phyloP scores from a whole-genome alignment of 2,329 filamentous ascomycete genomes.

The Emmonsiellopsis sp. region DNA sequence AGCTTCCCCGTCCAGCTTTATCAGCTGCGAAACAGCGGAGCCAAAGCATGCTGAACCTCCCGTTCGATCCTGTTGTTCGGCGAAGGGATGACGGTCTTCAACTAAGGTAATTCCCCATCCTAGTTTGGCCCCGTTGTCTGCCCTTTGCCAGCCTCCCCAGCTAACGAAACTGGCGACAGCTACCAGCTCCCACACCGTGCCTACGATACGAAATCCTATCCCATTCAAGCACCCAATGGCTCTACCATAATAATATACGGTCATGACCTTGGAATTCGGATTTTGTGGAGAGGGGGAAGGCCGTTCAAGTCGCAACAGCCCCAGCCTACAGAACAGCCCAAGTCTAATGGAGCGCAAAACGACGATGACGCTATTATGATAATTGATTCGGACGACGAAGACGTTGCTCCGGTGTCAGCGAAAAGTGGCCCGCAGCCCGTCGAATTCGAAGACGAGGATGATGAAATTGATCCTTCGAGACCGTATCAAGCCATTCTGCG shows the following conservation, averaged over 20 bases:
- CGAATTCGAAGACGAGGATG: conserved; percentile 47
- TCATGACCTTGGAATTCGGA: conserved; percentile 48
- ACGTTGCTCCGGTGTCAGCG: conserved; percentile 30
- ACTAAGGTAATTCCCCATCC: conserved; percentile 26
- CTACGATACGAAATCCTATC: conserved; percentile 49
- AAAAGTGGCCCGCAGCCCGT: conserved; percentile 17
- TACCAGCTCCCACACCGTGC: conserved; percentile 53
- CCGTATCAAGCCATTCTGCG: conserved; percentile 48
- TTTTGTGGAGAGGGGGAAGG: conserved; percentile 53
- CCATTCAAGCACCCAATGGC: conserved; percentile 50
- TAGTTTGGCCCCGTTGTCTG: neutral
- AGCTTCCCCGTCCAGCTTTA: neutral
- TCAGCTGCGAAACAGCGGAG: conserved; percentile 1
- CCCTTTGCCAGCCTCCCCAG: neutral
- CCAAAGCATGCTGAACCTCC: conserved; percentile 25
- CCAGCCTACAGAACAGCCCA: conserved; percentile 18
- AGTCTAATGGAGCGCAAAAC: conserved; percentile 32
- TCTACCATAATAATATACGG: conserved; percentile 54
- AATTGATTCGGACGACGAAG: conserved; percentile 49
- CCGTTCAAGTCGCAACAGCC: conserved; percentile 32
- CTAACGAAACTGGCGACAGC: conserved; percentile 27
- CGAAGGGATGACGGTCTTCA: conserved; percentile 32
- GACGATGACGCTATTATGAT: conserved; percentile 43
- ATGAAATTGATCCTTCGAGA: conserved; percentile 48
- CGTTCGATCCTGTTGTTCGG: conserved; percentile 29